A percentile compares a stretch with the other conserved stretches of the same genome.
These are phyloP conservation scores for Paracoccidioides brasiliensis DNA, from an alignment of 2,329 filamentous ascomycete genomes.

Conservation along the genomic window DNA sequence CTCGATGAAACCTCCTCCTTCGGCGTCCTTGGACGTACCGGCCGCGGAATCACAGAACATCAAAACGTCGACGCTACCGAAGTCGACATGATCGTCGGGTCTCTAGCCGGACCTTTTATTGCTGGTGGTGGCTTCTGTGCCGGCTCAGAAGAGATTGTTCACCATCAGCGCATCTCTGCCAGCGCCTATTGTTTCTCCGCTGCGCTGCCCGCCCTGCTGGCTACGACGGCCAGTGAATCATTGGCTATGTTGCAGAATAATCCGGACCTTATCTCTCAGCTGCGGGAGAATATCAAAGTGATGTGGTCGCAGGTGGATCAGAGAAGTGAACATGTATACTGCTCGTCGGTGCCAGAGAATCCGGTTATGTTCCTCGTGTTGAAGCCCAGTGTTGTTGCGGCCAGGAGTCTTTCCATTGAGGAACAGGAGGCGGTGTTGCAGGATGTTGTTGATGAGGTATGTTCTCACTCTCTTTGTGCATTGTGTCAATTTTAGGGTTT, in stretches of 20 bases:
- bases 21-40: constrained; percentile 81
- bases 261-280: constrained; percentile 63
- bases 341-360: constrained; percentile 70
- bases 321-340: constrained; percentile 81
- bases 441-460: constrained; percentile 92
- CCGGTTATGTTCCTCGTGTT: constrained; percentile 73
- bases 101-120: constrained; percentile 76
- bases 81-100: constrained; percentile 95
- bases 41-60: constrained; percentile 83
- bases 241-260: constrained; percentile 74
- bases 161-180: constrained; percentile 89
- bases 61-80: constrained; percentile 90
- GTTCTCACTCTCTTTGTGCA: constrained; percentile 15
- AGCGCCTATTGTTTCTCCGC: constrained; percentile 92
- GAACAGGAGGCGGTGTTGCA: constrained; percentile 79
- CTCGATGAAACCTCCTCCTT: constrained; percentile 98
- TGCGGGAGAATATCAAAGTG: constrained; percentile 73
- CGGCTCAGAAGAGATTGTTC: constrained; percentile 77
- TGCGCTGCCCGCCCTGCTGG: constrained; percentile 80
- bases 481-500: neutral
- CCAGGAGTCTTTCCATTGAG: constrained; percentile 51
- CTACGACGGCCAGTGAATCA: constrained; percentile 90
- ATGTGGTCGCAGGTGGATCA: constrained; percentile 84
- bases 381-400: constrained; percentile 67
- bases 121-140: constrained; percentile 94